Conservation (phyloP, 768 basidiomycete genomes). For the Collybia sordida region DNA sequence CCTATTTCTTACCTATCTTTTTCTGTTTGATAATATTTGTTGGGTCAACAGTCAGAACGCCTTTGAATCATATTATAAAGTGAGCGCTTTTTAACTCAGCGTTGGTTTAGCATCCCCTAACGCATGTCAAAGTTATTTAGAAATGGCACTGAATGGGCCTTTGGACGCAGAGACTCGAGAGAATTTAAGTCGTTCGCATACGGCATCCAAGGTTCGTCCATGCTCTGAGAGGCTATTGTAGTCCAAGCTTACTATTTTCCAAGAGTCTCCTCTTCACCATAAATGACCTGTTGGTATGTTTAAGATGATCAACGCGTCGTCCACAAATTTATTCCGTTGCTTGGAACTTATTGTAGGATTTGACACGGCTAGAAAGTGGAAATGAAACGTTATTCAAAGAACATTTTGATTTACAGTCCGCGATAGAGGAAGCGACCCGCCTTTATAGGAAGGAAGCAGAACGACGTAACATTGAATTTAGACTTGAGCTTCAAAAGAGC, state of each 20-base stretch:
- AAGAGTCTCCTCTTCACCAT: conserved; percentile 78
- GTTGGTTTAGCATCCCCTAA: background rate
- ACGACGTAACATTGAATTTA: conserved; percentile 59
- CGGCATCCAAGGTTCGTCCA: conserved; percentile 62
- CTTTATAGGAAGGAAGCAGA: conserved; percentile 68
- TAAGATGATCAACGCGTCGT: background rate
- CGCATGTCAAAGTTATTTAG: conserved; percentile 54
- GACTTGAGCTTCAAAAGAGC: conserved; percentile 50
- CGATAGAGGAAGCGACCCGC: conserved; percentile 60
- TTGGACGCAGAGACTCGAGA: conserved; percentile 73
- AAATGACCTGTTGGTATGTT: conserved; percentile 68
- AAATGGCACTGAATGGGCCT: conserved; percentile 76
- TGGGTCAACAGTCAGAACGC: conserved; percentile 57
- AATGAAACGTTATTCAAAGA: conserved; percentile 75
- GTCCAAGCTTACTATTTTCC: background rate
- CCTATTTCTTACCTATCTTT: background rate
- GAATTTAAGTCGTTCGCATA: conserved; percentile 69
- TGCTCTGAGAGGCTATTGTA: background rate
- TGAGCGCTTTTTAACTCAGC: conserved; percentile 23
- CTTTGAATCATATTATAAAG: conserved; percentile 85
- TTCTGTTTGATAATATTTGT: background rate
- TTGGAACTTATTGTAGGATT: conserved; percentile 57
- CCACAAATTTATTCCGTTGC: background rate
- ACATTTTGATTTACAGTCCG: conserved; percentile 63
- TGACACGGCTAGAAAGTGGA: conserved; percentile 75